Evolutionary conservation across 768 basidiomycete genomes (phyloP), one percentile per base, ranked within the genome.

Genomic region (Tulasnella sp.): DNA sequence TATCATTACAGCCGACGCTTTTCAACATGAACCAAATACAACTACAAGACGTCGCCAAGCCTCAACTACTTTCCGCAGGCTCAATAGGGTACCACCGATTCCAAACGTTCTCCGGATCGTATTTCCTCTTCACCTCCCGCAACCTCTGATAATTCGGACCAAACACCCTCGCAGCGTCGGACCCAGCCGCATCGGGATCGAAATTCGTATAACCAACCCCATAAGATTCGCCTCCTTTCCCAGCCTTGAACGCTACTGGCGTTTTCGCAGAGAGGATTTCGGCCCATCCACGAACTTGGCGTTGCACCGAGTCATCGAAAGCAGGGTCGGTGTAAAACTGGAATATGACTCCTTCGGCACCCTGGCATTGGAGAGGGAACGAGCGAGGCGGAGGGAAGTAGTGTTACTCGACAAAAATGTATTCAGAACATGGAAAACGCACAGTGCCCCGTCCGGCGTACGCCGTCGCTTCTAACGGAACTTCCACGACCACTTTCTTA

Each of bases 51-150:
- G 14, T 46, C 44, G 14, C 44, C 44, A 44, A 44, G 16, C 20
- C 50, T 50, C 54, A 54, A 54, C 7, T 14, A n/a, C 24, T 54
- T 54, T 54, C 46, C 74, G 78, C 78, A 41, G 81, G 81, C 42
- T 72, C 42, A 41, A 82, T 82, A 1, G 81, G 75, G 75, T 78
- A 82, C 81, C 81, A 82, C 64, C 78, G 78, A 77, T 81, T 54
- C 81, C 81, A 82, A 37, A 80, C 37, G n/a, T 81, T 69, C 14
- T 77, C 69, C 24, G 81, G 81, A 46, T 82, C 81, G 73, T 81
- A 81, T 42, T 42, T 72, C 37, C 34, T 79, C 76, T 82, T 82
- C 31, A 82, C 34, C 44, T 46, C 37, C 40, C 31, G 20, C 76
- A 82, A 76, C 34, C 75, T 50, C 8, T 18, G 6, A 48, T 78